Evolutionary conservation across 371 early-diverging fungal species (phyloP), one percentile per base, ranked within the genome.

Genomic region (Mucor lusitanicus): DNA sequence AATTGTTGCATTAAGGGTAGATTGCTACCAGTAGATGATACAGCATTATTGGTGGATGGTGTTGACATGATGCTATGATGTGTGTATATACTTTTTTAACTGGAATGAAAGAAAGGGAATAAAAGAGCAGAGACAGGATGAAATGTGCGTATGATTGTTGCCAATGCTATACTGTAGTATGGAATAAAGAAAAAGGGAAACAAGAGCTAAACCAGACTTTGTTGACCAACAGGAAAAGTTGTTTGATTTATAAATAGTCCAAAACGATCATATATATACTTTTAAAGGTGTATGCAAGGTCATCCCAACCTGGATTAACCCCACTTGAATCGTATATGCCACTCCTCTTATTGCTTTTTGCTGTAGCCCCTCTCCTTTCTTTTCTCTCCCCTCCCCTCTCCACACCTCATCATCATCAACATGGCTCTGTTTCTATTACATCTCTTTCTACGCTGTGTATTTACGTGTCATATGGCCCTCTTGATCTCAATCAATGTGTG

Each of bases 1-100:
- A 68, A 50, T 53, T 68, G 69, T 17, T 68, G 69, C n/a, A 68
- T 53, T 40, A 68, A 25, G 25, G 69, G 69, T 42, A 42, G 40
- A 12, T n/a, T 55, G 32, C 46, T 61, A 28, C 19, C 6, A 40
- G 40, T 13, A n/a, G 40, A 27, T 17, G 48, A 21, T 19, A 8
- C 19, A 23, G 48, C 12, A 8, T 25, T 4, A 53, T 54, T 54
- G 3, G 54, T 3, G 13, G 28, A 28, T 28, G 54, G 5, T 17
- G 54, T 5, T 54, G 54, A 54, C 54, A 54, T 54, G 30, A 30
- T 54, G 15, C 12, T 15, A 9, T 28, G 9, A n/a, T n/a, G n/a
- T 54, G 30, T 28, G 54, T 30, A 25, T 23, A 23, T 23, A 50
- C 25, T 23, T 19, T 23, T 50, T 30, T 30, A n/a, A n/a, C n/a